phyloP scores from a whole-genome alignment of 768 basidiomycete species.

The Trametes gibbosa region DNA sequence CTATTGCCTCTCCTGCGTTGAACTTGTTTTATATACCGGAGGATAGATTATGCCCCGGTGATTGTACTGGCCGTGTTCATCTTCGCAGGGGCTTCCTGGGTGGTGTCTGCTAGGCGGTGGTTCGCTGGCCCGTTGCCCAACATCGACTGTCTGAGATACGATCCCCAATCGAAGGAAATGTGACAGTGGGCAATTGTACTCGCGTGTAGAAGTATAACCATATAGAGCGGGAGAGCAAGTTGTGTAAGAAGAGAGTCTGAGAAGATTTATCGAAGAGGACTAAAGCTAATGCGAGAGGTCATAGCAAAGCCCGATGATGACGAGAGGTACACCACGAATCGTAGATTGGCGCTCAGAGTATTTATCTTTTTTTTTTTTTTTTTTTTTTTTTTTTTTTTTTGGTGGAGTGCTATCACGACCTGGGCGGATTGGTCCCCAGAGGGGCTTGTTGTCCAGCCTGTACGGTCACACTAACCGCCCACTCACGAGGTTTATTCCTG shows the following conservation, averaged over 20 bases:
- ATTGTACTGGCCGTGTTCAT: conserved; percentile 62
- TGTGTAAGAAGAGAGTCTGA: neutral
- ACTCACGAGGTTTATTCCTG: no score
- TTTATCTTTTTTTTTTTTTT: no score
- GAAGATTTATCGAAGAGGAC: no score
- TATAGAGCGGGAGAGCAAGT: neutral
- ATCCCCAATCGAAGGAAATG: neutral
- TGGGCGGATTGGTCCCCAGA: no score
- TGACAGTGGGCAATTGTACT: neutral
- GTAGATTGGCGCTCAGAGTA: no score
- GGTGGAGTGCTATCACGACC: no score
- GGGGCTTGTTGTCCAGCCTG: no score
- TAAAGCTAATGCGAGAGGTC: no score
- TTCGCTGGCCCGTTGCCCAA: conserved; percentile 66
- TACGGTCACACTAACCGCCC: no score
- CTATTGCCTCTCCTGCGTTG: neutral
- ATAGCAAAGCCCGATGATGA: no score
- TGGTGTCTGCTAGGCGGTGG: conserved; percentile 65
- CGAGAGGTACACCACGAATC: no score
- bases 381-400: no score
- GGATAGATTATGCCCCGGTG: conserved; percentile 62
- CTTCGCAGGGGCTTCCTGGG: conserved; percentile 64
- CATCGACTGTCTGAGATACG: neutral
- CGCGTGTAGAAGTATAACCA: neutral
- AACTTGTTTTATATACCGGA: neutral